Evolutionary conservation across 805 yeast species (phyloP), one percentile per base, ranked within the genome.

Genomic region (Allodekkera sacchari): DNA sequence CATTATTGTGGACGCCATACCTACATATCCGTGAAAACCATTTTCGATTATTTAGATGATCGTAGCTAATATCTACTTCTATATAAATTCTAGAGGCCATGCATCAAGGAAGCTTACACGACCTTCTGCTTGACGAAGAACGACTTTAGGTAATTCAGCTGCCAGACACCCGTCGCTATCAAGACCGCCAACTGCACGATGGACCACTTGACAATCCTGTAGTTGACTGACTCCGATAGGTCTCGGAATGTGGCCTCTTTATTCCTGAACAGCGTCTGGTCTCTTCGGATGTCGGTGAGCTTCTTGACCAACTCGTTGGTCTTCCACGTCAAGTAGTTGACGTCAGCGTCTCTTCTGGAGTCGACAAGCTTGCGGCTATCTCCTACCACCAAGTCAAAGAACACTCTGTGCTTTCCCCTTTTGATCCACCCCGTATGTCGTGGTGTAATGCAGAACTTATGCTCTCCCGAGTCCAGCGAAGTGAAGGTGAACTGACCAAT

Each of bases 71-170:
- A 27, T 31, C n/a, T n/a, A 22, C 18, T 4, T n/a, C 9, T 13
- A 24, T 25, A 18, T 4, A n/a, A 8, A 32, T 8, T 25, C 14
- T 9, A 25, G 27, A 18, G n/a, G n/a, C n/a, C n/a, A n/a, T n/a
- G n/a, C n/a, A 11, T 21, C 12, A 26, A 20, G 8, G 8, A 11
- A 6, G 15, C 6, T 49, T 55, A 72, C 22, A 74, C 77, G 49
- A 74, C 71, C 55, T 81, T 81, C 59, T 81, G 88, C 55, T 81
- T 81, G 43, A 80, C 87, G 47, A 81, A 81, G 64, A 78, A 81
- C 12, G 79, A 62, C 63, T 79, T 74, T 61, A 81, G 68, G 51
- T 79, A 84, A 35, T 72, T 72, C 56, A 81, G 60, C 60, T 81
- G 92, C 74, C 82, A 79, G 29, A 68, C 64, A 54, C 89, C 80